Base-by-base conservation (phyloP, 176 grass and related monocot genomes). In the Bromus sterilis region DNA sequence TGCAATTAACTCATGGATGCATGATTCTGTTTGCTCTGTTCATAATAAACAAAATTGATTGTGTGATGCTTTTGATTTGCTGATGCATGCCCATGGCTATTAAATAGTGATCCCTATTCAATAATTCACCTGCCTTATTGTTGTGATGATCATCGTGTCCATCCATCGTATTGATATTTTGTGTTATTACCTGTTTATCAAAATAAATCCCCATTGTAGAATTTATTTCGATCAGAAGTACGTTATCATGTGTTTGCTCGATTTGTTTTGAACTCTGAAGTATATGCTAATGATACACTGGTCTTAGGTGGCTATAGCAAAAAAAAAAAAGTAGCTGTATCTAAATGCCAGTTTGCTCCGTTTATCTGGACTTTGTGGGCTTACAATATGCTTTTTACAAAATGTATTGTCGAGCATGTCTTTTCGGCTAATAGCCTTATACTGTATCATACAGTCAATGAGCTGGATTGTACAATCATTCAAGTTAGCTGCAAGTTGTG, bases 61-160 rank as follows among this genome's bases (percentile, higher is more conserved):
- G 34, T 60, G 6, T 75, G 49, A 69, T 80, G 40, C 33, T 55
- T 82, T 73, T 70, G 11, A 56, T 81, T 71, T 70, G 12, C 43
- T 66, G 34, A 48, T 80, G 30, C 58, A 39, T 46, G 46, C 29
- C 29, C 7, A 34, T 56, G 21, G 16, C 35, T 82, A 55, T 62
- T 29, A 81, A 77, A 43, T 73, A 9, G 39, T 74, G 10, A 57
- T 30, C 26, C 71, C 7, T 55, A 61, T 49, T 56, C 5, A 86
- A 24, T 35, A 78, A 71, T n/a, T 70, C 21, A 35, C 10, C 4
- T 76, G 30, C 35, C 34, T 42, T 64, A 8, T 43, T 25, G 35
- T 58, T 46, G 49, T 53, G 49, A 61, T 62, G 41, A 80, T 75
- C 60, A 75, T 76, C 9, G 4, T 63, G 6, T 70, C 43, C 7